Conservation (phyloP, 2,329 filamentous ascomycete genomes). For the Fusarium algeriense region DNA sequence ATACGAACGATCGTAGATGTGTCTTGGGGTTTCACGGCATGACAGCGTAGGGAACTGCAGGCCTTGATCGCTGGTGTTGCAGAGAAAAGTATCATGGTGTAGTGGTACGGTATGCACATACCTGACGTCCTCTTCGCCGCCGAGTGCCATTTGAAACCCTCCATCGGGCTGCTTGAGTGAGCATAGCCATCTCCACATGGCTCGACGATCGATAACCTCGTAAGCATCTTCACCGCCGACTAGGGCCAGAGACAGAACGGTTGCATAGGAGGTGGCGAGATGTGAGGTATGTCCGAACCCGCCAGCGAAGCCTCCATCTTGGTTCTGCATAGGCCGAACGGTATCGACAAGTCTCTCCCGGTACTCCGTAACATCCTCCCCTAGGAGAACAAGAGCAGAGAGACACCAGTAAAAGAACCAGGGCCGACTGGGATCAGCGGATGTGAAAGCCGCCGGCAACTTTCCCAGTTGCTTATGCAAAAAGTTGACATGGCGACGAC, state of each 20-base stretch:
- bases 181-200: constrained; percentile 93
- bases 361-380: constrained; percentile 77
- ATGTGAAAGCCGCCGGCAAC: constrained; percentile 77
- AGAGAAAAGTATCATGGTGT: constrained; percentile 2
- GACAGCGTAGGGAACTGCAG: constrained; percentile 22
- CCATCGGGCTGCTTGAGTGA: constrained; percentile 87
- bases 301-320: constrained; percentile 87
- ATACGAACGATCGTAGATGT: constrained; percentile 5
- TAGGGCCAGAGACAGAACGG: constrained; percentile 80
- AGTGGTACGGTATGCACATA: constrained; percentile 56
- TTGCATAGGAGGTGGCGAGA: constrained; percentile 88
- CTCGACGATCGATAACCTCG: constrained; percentile 80
- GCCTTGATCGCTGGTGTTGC: constrained; percentile 27
- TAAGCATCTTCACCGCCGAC: constrained; percentile 82
- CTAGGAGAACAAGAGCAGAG: constrained; percentile 79
- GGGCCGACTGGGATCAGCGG: constrained; percentile 86
- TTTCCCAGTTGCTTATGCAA: constrained; percentile 68
- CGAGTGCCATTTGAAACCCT: constrained; percentile 87
- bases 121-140: constrained; percentile 94
- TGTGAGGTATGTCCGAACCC: constrained; percentile 93
- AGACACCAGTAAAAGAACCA: constrained; percentile 97
- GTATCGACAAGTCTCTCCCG: constrained; percentile 79
- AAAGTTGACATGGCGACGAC: constrained; percentile 71
- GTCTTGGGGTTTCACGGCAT: constrained; percentile 15
- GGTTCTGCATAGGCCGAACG: constrained; percentile 84